These are phyloP conservation scores for Umbellularia californica DNA, from an alignment of 164 flowering plant genomes.

Conservation along the genomic window DNA sequence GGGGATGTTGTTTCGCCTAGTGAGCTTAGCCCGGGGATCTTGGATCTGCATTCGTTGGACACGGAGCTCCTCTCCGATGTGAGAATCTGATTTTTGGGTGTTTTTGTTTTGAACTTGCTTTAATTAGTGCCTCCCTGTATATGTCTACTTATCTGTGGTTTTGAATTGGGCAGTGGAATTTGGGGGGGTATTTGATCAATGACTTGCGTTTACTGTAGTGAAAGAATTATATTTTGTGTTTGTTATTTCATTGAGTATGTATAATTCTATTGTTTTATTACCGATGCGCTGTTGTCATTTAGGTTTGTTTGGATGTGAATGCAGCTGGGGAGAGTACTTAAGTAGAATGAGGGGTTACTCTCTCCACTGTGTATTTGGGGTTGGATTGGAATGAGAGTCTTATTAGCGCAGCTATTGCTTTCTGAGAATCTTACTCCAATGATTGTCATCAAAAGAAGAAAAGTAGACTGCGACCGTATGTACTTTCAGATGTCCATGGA, in stretches of 20 bases:
- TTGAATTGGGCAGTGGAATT: background rate
- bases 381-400: background rate
- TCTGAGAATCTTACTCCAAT: background rate
- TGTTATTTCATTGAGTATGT: background rate
- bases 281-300: background rate
- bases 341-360: background rate
- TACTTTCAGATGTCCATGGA: background rate
- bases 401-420: background rate
- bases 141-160: background rate
- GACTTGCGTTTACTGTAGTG: background rate
- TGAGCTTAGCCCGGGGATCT: slow-evolving; percentile 78
- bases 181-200: background rate
- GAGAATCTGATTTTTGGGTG: background rate
- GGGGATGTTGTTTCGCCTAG: slow-evolving; percentile 39
- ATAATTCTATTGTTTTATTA: no score
- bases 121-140: no score
- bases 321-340: background rate
- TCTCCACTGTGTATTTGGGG: background rate
- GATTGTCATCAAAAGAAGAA: background rate
- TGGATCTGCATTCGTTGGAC: slow-evolving; percentile 95
- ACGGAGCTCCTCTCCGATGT: slow-evolving; percentile 85
- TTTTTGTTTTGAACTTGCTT: background rate
- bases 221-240: background rate
- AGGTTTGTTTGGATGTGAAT: background rate
- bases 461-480: background rate